Evolutionary conservation across 2,329 filamentous ascomycete genomes (phyloP).

Genomic region (Akanthomyces muscarius): DNA sequence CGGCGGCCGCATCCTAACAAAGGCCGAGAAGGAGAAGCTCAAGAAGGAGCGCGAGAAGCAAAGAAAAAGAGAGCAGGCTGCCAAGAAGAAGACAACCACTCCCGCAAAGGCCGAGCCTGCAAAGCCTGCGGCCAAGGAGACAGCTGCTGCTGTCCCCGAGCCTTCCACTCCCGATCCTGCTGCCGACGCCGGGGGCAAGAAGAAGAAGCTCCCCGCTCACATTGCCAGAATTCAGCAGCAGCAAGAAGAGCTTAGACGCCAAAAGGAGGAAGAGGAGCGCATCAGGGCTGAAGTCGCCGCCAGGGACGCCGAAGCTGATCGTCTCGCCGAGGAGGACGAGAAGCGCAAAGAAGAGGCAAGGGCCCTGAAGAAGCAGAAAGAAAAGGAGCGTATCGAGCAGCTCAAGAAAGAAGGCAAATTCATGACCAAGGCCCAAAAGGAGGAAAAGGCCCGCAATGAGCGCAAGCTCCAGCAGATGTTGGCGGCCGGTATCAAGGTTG

Average conservation of each 20-base stretch:
- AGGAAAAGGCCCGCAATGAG: constrained; percentile 75
- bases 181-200: constrained; percentile 57
- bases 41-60: constrained; percentile 99
- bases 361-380: constrained; percentile 76
- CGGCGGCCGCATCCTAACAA: constrained; percentile 74
- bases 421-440: constrained; percentile 79
- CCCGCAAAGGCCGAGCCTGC: constrained; percentile 51
- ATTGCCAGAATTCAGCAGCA: constrained; percentile 73
- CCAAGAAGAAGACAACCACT: constrained; percentile 70
- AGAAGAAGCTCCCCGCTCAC: constrained; percentile 85
- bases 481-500: constrained; percentile 70
- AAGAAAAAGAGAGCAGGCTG: constrained; percentile 95
- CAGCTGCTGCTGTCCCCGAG: constrained; percentile 47
- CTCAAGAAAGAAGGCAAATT: constrained; percentile 85
- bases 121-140: constrained; percentile 41
- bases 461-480: constrained; percentile 82
- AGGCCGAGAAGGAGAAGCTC: constrained; percentile 96
- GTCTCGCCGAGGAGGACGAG: constrained; percentile 60
- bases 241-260: constrained; percentile 69
- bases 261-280: constrained; percentile 63
- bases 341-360: constrained; percentile 69
- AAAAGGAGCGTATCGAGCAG: constrained; percentile 82
- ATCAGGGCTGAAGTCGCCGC: constrained; percentile 60
- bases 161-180: constrained; percentile 30
- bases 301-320: constrained; percentile 62